These are phyloP conservation scores for Plantago lanceolata DNA, from an alignment of 305 asterid genomes.

Conservation along the genomic window DNA sequence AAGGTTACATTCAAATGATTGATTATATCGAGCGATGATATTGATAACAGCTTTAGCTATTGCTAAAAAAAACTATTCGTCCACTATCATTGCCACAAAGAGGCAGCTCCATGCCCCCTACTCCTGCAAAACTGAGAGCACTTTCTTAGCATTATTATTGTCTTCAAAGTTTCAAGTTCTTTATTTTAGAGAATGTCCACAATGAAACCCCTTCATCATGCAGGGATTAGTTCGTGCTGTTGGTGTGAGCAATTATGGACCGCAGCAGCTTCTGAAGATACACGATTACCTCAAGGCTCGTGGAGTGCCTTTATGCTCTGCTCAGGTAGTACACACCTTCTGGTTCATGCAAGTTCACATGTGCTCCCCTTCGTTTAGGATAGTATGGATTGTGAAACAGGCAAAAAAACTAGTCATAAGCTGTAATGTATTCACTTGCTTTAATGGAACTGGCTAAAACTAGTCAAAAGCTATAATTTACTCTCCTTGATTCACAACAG, in stretches of 20 bases:
- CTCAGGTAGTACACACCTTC: slow-evolving; percentile 48
- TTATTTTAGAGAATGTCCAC: neutral
- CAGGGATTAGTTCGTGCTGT: slow-evolving; percentile 91
- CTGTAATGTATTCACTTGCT: too few species aligned
- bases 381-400: neutral
- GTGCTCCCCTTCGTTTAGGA: neutral
- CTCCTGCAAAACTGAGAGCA: too few species aligned
- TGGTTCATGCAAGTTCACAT: slow-evolving; percentile 5
- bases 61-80: neutral
- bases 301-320: slow-evolving; percentile 82
- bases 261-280: slow-evolving; percentile 76
- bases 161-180: neutral
- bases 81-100: neutral
- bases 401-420: too few species aligned
- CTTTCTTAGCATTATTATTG: neutral
- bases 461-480: too few species aligned
- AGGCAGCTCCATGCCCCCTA: neutral
- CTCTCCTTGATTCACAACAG: too few species aligned
- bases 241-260: slow-evolving; percentile 94
- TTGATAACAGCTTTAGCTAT: neutral
- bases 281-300: slow-evolving; percentile 67
- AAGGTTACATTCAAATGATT: slow-evolving; percentile 51
- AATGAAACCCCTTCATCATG: slow-evolving; percentile 6
- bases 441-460: too few species aligned
- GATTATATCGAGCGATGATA: neutral